Evolutionary conservation across 257 asterid genomes (phyloP), one percentile per base, ranked within the genome.

Genomic region (Mitragyna speciosa): DNA sequence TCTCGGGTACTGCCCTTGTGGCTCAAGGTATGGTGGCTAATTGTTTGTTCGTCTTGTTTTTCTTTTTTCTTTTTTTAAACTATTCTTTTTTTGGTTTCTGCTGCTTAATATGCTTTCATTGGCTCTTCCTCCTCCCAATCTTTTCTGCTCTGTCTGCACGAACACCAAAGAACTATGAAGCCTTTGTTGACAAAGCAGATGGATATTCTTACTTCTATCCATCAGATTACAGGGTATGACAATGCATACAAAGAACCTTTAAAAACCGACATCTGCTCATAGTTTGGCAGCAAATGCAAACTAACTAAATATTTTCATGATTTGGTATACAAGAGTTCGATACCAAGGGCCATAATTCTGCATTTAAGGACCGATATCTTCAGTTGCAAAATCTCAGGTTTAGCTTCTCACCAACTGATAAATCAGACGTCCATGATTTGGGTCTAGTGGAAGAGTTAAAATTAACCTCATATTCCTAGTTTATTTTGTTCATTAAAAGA

Each of bases 141-240:
- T n/a, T n/a, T 43, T 41, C 10, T 33, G n/a, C 58, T 61, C 19
- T 56, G 63, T 51, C 39, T 77, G 87, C 88, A 91, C 97, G 76
- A 80, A 77, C 76, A 71, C 98, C 97, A 1, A 75, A 86, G 45
- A 89, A 88, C 51, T 94, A 82, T 81, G 82, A 80, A 74, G 78
- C 76, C 24, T 94, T 91, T 86, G 90, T 90, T 12, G 97, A 92
- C 87, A 90, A 90, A 87, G 71, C 17, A 79, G 98, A 94, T 88
- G 98, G 97, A 31, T 94, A 94, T 86, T 86, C 98, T 22, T 92
- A 94, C 76, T 89, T 86, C 71, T 94, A 92, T 84, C 98, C 98
- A 66, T 91, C 97, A 78, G 98, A 94, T 81, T 92, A 97, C 97
- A 87, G 92, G 88, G 98, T 92, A 87, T 54, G 1, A 84, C 87